These are phyloP conservation scores for Mycena rosella DNA, from an alignment of 768 basidiomycete species.

Conservation along the genomic window DNA sequence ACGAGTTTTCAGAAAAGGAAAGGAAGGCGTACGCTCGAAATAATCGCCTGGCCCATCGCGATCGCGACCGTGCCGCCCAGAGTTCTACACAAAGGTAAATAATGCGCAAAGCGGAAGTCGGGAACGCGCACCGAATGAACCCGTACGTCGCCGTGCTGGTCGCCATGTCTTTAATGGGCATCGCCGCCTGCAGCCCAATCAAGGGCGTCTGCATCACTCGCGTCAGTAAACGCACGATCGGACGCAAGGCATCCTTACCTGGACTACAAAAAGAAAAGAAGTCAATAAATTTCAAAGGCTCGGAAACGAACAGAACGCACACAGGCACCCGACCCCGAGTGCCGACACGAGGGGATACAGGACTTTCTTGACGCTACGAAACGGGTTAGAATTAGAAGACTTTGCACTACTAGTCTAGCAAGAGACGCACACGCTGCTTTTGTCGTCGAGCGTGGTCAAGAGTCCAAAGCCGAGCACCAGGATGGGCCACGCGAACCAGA, in stretches of 20 bases:
- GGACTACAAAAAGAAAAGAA: slow-evolving; percentile 21
- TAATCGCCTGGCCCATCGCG: slow-evolving; percentile 79
- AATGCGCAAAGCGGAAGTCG: neutral
- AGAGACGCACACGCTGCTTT: slow-evolving; percentile 61
- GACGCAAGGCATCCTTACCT: neutral
- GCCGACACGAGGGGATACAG: slow-evolving; percentile 77
- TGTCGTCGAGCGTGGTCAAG: slow-evolving; percentile 75
- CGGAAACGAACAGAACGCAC: slow-evolving; percentile 48
- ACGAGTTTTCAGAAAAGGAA: neutral
- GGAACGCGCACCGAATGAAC: slow-evolving; percentile 62
- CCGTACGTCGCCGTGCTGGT: slow-evolving; percentile 80
- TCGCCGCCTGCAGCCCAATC: slow-evolving; percentile 85
- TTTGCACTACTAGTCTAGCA: neutral
- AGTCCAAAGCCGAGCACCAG: slow-evolving; percentile 78
- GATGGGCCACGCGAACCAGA: slow-evolving; percentile 71
- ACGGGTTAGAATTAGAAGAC: neutral
- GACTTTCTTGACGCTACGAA: slow-evolving; percentile 68
- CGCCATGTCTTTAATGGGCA: slow-evolving; percentile 91
- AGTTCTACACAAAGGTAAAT: slow-evolving; percentile 39
- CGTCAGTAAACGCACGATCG: neutral
- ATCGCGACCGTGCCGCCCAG: slow-evolving; percentile 85
- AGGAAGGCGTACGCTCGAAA: slow-evolving; percentile 61
- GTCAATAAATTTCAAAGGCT: slow-evolving; percentile 50
- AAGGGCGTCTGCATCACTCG: slow-evolving; percentile 63
- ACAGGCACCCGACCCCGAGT: slow-evolving; percentile 70